These are phyloP conservation scores for Exophiala aquamarina DNA, from an alignment of 2,329 filamentous ascomycete genomes.

Conservation along the genomic window DNA sequence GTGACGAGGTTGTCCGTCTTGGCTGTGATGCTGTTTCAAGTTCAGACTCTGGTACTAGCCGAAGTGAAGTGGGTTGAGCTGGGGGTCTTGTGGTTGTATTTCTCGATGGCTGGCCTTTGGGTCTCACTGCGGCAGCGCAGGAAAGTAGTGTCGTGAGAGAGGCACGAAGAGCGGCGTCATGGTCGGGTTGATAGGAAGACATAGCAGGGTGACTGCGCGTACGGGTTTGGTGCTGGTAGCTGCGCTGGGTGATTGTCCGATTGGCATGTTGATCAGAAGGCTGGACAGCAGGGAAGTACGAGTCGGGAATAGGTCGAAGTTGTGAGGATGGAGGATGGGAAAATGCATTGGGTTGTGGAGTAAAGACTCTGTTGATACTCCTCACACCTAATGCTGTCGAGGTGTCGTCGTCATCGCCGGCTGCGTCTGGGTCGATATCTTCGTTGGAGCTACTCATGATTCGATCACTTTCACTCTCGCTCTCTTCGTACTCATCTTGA, in stretches of 20 bases:
- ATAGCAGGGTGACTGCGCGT: slow-evolving; percentile 44
- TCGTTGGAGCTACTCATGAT: slow-evolving; percentile 65
- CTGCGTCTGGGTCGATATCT: slow-evolving; percentile 40
- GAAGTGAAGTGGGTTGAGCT: slow-evolving; percentile 40
- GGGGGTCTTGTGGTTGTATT: slow-evolving; percentile 13
- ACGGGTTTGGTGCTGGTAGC: slow-evolving; percentile 23
- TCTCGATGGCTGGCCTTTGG: slow-evolving; percentile 57
- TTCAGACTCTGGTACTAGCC: slow-evolving; percentile 62
- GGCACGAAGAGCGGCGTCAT: slow-evolving; percentile 88
- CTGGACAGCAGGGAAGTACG: slow-evolving; percentile 39
- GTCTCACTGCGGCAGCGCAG: slow-evolving; percentile 84
- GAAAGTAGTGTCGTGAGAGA: slow-evolving; percentile 93
- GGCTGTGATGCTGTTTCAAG: slow-evolving; percentile 32
- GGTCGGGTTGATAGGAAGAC: slow-evolving; percentile 74
- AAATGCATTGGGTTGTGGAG: slow-evolving; percentile 89
- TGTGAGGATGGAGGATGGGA: slow-evolving; percentile 71
- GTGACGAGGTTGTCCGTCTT: slow-evolving; percentile 25
- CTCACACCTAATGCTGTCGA: slow-evolving; percentile 74
- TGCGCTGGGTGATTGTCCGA: slow-evolving; percentile 28
- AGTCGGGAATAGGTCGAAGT: slow-evolving; percentile 50
- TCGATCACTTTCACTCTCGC: slow-evolving; percentile 82
- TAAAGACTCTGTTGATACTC: slow-evolving; percentile 60
- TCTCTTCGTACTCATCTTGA: slow-evolving; percentile 93
- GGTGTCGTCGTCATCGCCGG: slow-evolving; percentile 70
- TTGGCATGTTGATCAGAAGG: slow-evolving; percentile 11